A percentile compares a stretch with the other conserved stretches of the same genome.
phyloP scores from a whole-genome alignment of 2,329 filamentous ascomycete species.

The Calonectria leucothoes region DNA sequence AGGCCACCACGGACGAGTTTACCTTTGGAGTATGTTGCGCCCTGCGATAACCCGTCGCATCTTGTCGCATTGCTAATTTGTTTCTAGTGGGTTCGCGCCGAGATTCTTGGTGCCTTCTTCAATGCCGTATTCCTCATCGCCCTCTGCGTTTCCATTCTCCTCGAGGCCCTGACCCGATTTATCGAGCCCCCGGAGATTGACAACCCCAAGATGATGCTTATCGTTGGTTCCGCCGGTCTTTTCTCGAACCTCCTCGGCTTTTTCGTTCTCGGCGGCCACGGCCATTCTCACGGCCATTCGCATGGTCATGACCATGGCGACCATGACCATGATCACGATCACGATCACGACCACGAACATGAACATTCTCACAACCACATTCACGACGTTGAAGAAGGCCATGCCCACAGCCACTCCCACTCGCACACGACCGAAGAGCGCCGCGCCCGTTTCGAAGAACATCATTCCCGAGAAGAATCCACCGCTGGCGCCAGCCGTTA shows the following conservation, averaged over 20 bases:
- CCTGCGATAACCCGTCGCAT: not conserved
- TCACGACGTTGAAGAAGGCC: conserved; percentile 57
- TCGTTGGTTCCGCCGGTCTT: conserved; percentile 88
- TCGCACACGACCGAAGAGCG: conserved; percentile 63
- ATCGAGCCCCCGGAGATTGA: conserved; percentile 89
- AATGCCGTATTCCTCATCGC: conserved; percentile 98
- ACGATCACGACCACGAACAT: conserved; percentile 53
- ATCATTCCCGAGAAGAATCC: conserved; percentile 42
- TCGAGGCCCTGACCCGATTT: conserved; percentile 93
- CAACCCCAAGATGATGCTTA: conserved; percentile 87
- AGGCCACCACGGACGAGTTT: conserved; percentile 88
- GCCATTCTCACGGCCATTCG: conserved; percentile 78
- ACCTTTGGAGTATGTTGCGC: conserved; percentile 82
- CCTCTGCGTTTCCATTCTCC: conserved; percentile 93
- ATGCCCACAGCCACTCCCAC: conserved; percentile 59
- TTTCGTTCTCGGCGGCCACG: conserved; percentile 92
- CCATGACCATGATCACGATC: conserved; percentile 53
- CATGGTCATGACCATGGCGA: conserved; percentile 61
- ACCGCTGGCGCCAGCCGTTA: conserved; percentile 44
- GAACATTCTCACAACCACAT: conserved; percentile 57
- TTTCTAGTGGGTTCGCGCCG: conserved; percentile 89
- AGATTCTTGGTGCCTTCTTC: conserved; percentile 95
- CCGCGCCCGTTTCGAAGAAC: conserved; percentile 54
- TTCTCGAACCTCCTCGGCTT: conserved; percentile 91
- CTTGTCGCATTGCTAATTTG: conserved; percentile 35